Base-by-base conservation (phyloP, 371 early-diverging fungal genomes). In the Syncephalastrum racemosum region DNA sequence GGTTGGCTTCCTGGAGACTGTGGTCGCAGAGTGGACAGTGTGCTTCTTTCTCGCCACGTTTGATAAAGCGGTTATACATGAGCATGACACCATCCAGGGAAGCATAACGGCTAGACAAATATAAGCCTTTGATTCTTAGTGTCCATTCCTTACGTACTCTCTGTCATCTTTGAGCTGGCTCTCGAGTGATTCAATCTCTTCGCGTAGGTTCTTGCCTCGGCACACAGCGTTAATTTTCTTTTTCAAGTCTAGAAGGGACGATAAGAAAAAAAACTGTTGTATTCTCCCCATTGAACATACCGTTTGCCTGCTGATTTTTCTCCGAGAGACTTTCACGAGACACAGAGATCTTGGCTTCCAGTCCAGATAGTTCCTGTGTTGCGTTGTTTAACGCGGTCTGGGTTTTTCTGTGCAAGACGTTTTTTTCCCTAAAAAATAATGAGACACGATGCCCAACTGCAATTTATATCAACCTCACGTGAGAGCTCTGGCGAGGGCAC, bases 21-120 rank as follows among this genome's bases (percentile, higher is more conserved):
- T 89, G 81, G n/a, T 59, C 66, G 68, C 94, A 94, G 3, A 93
- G 65, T 3, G 92, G 88, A 54, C 94, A 94, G 36, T 77, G 63
- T 20, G 84, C 71, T 16, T 66, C 63, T 2, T 62, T 58, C 18
- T 83, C 60, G 36, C 80, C 72, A 41, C 78, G 67, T 27, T 64
- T 60, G 40, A 84, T 63, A 48, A 84, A 91, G 6, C 83, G 74
- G 23, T 53, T 57, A 64, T 90, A 89, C 68, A 90, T 79, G 3
- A 69, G 58, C n/a, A 66, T 54, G 15, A 81, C 83, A 54, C 83
- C 81, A 59, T 71, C 68, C 43, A 67, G 49, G 42, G 46, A 54
- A 16, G 63, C 53, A 31, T 55, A 41, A 45, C 58, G 47, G 22
- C 64, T 68, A 40, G 3, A 50, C 18, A 8, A 24, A 56, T 27